Evolutionary conservation across 2,329 filamentous ascomycete genomes (phyloP).

Genomic region (Penicillium expansum): DNA sequence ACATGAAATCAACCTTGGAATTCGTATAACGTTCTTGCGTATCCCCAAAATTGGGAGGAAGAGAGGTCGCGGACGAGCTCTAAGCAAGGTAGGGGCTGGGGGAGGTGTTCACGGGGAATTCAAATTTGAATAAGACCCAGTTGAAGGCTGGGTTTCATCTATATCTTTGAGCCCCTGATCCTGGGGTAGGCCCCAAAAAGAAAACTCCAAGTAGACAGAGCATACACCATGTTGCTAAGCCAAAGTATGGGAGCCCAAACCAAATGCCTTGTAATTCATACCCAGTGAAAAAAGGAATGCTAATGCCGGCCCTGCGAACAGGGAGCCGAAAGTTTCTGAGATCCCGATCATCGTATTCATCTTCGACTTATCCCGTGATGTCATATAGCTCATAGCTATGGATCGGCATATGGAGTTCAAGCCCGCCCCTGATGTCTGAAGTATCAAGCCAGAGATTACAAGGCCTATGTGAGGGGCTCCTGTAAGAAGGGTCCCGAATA

Average conservation of each 20-base stretch:
- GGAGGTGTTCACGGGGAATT: too few species aligned
- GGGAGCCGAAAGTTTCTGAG: neutral
- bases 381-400: neutral
- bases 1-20: too few species aligned
- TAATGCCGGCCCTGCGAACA: neutral
- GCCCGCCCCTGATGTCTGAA: neutral
- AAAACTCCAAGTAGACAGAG: neutral
- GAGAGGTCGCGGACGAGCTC: too few species aligned
- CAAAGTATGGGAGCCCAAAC: neutral
- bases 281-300: neutral
- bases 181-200: neutral
- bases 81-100: too few species aligned
- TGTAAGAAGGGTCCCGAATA: neutral
- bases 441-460: neutral
- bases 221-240: neutral
- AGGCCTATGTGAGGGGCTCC: neutral
- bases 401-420: neutral
- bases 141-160: neutral
- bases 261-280: neutral
- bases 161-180: neutral
- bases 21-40: too few species aligned
- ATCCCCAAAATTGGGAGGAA: too few species aligned
- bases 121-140: neutral
- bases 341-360: neutral
- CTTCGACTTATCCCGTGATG: neutral